Conservation (phyloP, 2,329 filamentous ascomycete genomes). For the Monosporascus sp. region DNA sequence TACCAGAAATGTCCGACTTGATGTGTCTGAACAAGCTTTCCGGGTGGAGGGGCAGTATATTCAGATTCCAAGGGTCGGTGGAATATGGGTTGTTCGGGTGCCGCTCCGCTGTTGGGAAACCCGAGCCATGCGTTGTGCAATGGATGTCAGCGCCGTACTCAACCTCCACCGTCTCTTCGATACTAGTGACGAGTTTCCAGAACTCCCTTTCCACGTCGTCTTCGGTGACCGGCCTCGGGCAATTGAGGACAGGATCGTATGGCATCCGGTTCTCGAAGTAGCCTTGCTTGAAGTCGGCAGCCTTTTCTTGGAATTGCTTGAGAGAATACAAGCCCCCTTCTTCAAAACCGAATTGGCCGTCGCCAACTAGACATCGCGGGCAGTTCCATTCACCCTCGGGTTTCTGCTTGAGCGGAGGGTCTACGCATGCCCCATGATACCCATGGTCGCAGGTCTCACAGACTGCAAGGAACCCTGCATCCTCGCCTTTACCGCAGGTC, state of each 20-base stretch:
- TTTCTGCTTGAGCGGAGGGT: conserved; percentile 71
- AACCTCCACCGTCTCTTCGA: conserved; percentile 94
- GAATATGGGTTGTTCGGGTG: conserved; percentile 84
- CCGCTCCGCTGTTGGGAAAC: conserved; percentile 90
- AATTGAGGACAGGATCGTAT: conserved; percentile 77
- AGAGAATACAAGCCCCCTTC: conserved; percentile 94
- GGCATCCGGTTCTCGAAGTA: conserved; percentile 92
- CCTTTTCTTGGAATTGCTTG: conserved; percentile 93
- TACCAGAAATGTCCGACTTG: conserved; percentile 96
- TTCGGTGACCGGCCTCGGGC: conserved; percentile 76
- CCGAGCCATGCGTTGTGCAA: conserved; percentile 94
- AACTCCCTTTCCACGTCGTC: conserved; percentile 96
- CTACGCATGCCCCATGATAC: conserved; percentile 82
- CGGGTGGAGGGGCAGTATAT: conserved; percentile 80
- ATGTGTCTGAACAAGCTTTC: conserved; percentile 96
- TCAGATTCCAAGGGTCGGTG: conserved; percentile 92
- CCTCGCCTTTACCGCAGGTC: conserved; percentile 74
- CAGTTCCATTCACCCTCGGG: conserved; percentile 95
- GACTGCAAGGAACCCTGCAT: conserved; percentile 62
- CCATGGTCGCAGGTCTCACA: conserved; percentile 91
- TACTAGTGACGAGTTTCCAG: conserved; percentile 88
- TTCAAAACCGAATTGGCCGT: conserved; percentile 95
- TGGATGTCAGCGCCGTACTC: conserved; percentile 98
- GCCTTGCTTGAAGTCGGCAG: conserved; percentile 86
- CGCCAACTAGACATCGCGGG: conserved; percentile 87